These are phyloP conservation scores for Sherardia arvensis DNA, from an alignment of 257 asterid genomes.

Conservation along the genomic window DNA sequence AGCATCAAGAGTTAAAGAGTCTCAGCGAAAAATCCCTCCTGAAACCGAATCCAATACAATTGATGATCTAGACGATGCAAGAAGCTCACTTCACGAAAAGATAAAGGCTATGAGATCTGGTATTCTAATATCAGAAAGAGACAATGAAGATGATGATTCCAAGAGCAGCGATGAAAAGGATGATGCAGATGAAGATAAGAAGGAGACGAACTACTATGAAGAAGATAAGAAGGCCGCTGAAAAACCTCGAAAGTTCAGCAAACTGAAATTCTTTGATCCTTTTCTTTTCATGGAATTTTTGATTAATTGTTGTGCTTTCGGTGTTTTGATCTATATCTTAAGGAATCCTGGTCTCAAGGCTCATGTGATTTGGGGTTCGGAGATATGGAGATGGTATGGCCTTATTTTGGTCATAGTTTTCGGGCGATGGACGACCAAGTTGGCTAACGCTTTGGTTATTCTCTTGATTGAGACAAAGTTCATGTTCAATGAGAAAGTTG, in stretches of 20 bases:
- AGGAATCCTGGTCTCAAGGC: neutral
- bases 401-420: slow-evolving; percentile 15
- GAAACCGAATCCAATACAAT: neutral
- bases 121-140: neutral
- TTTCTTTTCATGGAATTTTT: slow-evolving; percentile 12
- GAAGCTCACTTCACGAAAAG: neutral
- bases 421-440: slow-evolving; percentile 16
- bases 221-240: neutral
- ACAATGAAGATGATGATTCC: neutral
- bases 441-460: slow-evolving; percentile 16
- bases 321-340: slow-evolving; percentile 5
- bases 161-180: neutral
- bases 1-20: neutral
- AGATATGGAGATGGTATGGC: slow-evolving; percentile 22
- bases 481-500: slow-evolving; percentile 16
- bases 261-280: slow-evolving; percentile 4
- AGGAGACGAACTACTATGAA: too few relatives aligned
- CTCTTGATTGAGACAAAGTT: slow-evolving; percentile 21
- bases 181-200: neutral
- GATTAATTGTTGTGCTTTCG: neutral
- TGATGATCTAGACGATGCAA: neutral
- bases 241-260: neutral
- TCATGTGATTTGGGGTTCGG: slow-evolving; percentile 9
- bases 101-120: slow-evolving; percentile 7
- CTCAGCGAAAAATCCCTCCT: neutral